These are phyloP conservation scores for Heliosperma pusillum DNA, from an alignment of 148 eudicot genomes.

Conservation along the genomic window DNA sequence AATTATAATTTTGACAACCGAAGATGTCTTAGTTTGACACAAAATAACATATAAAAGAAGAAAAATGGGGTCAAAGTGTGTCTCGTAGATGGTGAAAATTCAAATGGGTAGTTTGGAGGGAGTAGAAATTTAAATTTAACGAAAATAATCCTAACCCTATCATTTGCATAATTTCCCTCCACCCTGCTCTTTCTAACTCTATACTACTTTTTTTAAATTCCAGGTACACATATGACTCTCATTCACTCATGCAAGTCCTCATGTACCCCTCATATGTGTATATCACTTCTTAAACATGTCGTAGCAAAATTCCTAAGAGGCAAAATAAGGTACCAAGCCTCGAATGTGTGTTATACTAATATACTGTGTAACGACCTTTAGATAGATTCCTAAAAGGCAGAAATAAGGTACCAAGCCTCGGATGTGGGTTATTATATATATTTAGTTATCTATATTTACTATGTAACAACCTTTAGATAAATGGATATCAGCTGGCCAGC, in stretches of 20 bases:
- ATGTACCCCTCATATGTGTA: background rate
- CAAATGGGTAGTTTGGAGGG: no score
- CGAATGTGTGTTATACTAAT: no score
- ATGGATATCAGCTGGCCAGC: slow-evolving; percentile 82
- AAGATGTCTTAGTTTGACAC: no score
- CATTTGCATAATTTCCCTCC: background rate
- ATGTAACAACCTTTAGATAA: slow-evolving; percentile 69
- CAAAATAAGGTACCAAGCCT: background rate
- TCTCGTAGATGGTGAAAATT: no score
- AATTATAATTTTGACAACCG: no score
- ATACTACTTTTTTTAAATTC: background rate
- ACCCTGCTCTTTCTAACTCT: background rate
- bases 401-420: no score
- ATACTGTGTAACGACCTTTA: background rate
- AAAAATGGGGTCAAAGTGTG: no score
- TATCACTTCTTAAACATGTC: background rate
- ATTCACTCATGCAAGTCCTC: background rate
- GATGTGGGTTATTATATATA: background rate
- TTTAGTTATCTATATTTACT: background rate
- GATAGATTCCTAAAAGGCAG: no score
- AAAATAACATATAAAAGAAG: no score
- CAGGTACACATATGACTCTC: background rate
- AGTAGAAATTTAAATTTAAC: background rate
- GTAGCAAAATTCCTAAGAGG: background rate
- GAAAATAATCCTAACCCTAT: background rate